Base-by-base conservation (phyloP, 2,329 filamentous ascomycete genomes). In the Tolypocladium album region DNA sequence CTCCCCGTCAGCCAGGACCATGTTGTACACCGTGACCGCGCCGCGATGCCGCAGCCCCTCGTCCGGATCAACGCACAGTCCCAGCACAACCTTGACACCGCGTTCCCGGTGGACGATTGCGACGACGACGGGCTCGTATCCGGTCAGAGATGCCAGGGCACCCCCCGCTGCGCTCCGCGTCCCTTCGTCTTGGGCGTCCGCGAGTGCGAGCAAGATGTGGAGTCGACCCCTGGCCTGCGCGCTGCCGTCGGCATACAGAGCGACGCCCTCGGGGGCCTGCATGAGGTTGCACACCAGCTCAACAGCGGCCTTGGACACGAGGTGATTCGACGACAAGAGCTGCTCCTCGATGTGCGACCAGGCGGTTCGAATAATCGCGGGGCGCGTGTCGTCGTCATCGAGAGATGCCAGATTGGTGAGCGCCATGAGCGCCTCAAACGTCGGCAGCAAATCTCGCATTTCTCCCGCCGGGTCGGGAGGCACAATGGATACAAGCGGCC, bases 221-320 rank as follows among this genome's bases (percentile, higher is more conserved):
- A 97, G 74, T 0, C 93, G 82, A 59, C 90, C 86, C 34, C 82
- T 83, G 0, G 91, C 89, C 62, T 88, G 82, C 34, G 82, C 79
- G 4, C 81, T 84, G 13, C 80, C 82, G 60, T 89, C 87, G 0
- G 86, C 87, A 66, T 90, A 93, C 36, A 88, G 80, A 1, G 82
- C 79, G 3, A 89, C 79, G 22, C 87, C 88, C 42, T 86, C 80
- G 0, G 86, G 83, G 1, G 81, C 81, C 60, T 88, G 86, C 70
- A 90, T 88, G 20, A 99, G 80, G 68, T 99, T 99, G 76, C 94
- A 99, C 27, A 97, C 80, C 3, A 99, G 81, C 72, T 99, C 92
- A 34, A 90, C 89, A 0, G 90, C 84, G 0, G 93, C 93, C 57
- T 93, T 89, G 60, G 88, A 87, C 22, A 99, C 82, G 64, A 89